Evolutionary conservation across 257 asterid genomes (phyloP), one percentile per base, ranked within the genome.

Genomic region (Plectranthus barbatus): DNA sequence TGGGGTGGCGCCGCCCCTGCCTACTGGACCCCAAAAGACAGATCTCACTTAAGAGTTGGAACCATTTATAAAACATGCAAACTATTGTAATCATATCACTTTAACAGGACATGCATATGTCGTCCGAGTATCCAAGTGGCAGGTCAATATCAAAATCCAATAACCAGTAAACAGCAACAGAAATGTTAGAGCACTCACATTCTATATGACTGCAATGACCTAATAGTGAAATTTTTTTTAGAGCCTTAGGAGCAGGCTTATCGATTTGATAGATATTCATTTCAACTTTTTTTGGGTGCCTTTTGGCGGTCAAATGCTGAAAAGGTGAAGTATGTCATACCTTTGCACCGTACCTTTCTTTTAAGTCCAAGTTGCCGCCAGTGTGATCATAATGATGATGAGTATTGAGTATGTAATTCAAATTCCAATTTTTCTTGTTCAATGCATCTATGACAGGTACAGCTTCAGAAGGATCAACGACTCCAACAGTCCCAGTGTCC

Each of bases 321-420:
- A 40, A 75, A 44, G 74, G 79, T 66, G 20, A 46, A 59, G 62
- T 56, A 45, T 68, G 40, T 29, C 89, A 42, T 89, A 92, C 99
- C 96, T 92, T 92, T 64, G 97, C 99, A 37, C 99, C 99, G 24
- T 89, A 92, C 85, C 90, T 85, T 77, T 80, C 97, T 82, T 87
- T 89, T 52, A 92, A 76, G 71, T 82, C 99, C 77, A 83, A 45
- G 76, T 92, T 92, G 9, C 97, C 99, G 64, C 95, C 97, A 62
- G 97, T 89, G 80, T 92, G 99, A 77, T 92, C 99, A 75, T 73
- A 67, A 75, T 92, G 99, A 73, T 92, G 99, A 81, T 90, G 99
- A 42, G 99, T 92, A 76, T 86, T 92, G 67, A 92, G 73, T 69
- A 89, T 86, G 76, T 92, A 89, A 66, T 83, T 86, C 88, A 92